A percentile compares a stretch with the other conserved stretches of the same genome.
Evolutionary conservation across 2,329 filamentous ascomycete genomes (phyloP).

Genomic region (Didymella glomerata): DNA sequence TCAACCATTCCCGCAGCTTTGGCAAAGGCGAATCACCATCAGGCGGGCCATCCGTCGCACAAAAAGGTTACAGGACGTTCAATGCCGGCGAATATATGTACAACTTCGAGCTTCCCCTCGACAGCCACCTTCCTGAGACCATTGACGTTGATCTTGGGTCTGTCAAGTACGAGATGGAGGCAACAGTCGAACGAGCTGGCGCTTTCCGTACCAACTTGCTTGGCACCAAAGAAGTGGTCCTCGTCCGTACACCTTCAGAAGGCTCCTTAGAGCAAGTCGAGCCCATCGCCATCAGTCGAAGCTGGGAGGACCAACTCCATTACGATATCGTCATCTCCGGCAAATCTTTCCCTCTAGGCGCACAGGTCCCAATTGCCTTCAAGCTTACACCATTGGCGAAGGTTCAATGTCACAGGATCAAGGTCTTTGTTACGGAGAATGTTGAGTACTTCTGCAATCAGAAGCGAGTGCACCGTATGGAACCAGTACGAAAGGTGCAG

Average conservation of each 20-base stretch:
- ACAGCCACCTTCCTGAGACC: slow-evolving; percentile 81
- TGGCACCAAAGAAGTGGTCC: slow-evolving; percentile 79
- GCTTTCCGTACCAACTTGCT: slow-evolving; percentile 89
- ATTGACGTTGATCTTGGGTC: slow-evolving; percentile 86
- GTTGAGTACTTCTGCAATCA: slow-evolving; percentile 91
- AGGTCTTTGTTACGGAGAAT: slow-evolving; percentile 89
- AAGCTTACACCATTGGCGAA: slow-evolving; percentile 92
- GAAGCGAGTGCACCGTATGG: slow-evolving; percentile 83
- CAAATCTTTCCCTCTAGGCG: slow-evolving; percentile 90
- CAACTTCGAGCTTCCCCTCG: slow-evolving; percentile 83
- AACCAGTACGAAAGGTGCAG: slow-evolving; percentile 82
- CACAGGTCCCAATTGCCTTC: slow-evolving; percentile 90
- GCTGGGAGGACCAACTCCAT: slow-evolving; percentile 94
- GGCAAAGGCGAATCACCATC: slow-evolving; percentile 75
- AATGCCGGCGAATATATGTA: slow-evolving; percentile 76
- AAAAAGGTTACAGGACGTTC: slow-evolving; percentile 88
- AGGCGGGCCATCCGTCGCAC: slow-evolving; percentile 65
- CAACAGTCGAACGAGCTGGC: slow-evolving; percentile 82
- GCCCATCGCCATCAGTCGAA: slow-evolving; percentile 90
- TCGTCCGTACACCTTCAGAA: slow-evolving; percentile 87
- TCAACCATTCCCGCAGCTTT: slow-evolving; percentile 85
- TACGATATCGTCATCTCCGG: slow-evolving; percentile 97
- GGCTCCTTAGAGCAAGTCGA: slow-evolving; percentile 89
- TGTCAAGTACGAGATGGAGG: slow-evolving; percentile 88
- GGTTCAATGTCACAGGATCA: slow-evolving; percentile 90